Evolutionary conservation across 108 stramenopile species (phyloP).

Genomic region (Parmales sp.): DNA sequence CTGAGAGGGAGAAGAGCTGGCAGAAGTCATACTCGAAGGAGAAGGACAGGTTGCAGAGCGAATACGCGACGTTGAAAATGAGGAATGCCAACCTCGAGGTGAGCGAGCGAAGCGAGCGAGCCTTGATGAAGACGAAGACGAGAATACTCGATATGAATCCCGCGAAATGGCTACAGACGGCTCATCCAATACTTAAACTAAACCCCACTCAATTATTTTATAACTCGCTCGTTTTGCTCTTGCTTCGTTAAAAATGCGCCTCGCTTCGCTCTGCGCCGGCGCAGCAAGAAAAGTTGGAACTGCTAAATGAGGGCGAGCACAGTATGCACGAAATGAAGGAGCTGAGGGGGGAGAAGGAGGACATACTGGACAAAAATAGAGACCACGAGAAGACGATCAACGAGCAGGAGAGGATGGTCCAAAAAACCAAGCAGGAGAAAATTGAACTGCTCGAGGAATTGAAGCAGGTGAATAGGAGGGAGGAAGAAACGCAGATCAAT

Average conservation of each 20-base stretch:
- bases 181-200: no score
- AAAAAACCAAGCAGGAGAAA: not conserved
- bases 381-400: not conserved
- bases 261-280: no score
- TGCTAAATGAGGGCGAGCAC: constrained; percentile 4
- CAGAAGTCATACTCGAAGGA: not conserved
- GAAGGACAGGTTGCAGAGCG: constrained; percentile 10
- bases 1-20: constrained; percentile 7
- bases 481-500: constrained; percentile 1
- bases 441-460: constrained; percentile 7
- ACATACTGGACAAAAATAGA: not conserved
- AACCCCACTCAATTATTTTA: no score
- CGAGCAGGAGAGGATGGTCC: not conserved
- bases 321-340: not conserved
- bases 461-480: constrained; percentile 12
- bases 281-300: constrained; percentile 6
- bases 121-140: no score
- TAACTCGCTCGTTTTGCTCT: no score
- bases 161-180: no score
- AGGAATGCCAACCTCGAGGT: not conserved
- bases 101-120: no score
- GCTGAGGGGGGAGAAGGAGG: constrained; percentile 10
- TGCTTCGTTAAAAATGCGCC: no score
- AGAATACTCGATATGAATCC: no score
- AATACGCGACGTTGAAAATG: not conserved